Evolutionary conservation across 257 asterid genomes (phyloP), one percentile per base, ranked within the genome.

Genomic region (Ligustrum vulgare): DNA sequence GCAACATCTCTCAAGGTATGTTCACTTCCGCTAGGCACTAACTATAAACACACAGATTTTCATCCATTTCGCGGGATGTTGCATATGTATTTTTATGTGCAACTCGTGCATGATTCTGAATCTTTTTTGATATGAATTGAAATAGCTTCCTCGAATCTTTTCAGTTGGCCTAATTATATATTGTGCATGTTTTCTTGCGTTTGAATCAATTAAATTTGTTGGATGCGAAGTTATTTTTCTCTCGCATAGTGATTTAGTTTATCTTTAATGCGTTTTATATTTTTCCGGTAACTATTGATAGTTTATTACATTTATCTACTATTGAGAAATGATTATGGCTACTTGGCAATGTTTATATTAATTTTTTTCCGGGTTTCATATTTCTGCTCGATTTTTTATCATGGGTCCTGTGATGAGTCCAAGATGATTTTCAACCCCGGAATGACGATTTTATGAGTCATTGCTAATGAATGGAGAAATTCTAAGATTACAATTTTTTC

Each of bases 381-480:
- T n/a, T 54, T 54, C 63, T 54, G 63, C 63, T 54, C n/a, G 63
- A 54, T 54, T 54, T 54, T 25, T n/a, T n/a, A 54, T 54, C 63
- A n/a, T 54, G 10, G 28, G 6, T 54, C 25, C 3, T 54, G 22
- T 18, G 63, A 54, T 54, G 16, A 45, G 54, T 45, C 54, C 54
- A 45, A 10, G 20, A 45, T 45, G n/a, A 10, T 4, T 16, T 45
- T 45, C 7, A 5, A 18, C 62, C 23, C 62, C 10, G 22, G 62
- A 54, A n/a, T 54, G 63, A 51, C n/a, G 20, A n/a, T 13, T 54
- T 54, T n/a, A n/a, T 20, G 63, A 15, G 54, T 13, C 6, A 45
- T 45, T 11, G 54, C n/a, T 45, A 13, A 45, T 54, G 12, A 54
- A 8, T 18, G 63, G 28, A 54, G 63, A 54, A 18, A 54, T 16